phyloP scores from a whole-genome alignment of 2,329 filamentous ascomycete species.

The Lachnellula suecica region DNA sequence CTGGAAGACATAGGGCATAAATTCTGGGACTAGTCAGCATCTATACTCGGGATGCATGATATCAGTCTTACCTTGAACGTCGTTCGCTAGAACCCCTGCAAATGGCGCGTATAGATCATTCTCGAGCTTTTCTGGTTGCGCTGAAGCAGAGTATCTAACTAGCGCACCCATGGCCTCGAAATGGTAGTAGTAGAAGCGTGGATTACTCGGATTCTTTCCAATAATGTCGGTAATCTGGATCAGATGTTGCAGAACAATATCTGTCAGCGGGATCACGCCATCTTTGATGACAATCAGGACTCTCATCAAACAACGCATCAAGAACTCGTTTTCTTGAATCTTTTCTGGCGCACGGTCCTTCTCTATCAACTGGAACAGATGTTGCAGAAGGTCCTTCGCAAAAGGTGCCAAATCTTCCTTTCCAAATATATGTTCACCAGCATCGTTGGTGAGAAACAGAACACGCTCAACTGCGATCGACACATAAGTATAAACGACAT shows the following conservation, averaged over 20 bases:
- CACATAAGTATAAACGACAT: conserved; percentile 96
- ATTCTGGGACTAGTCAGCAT: conserved; percentile 59
- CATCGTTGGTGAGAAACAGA: conserved; percentile 76
- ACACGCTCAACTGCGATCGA: conserved; percentile 95
- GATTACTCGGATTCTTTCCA: conserved; percentile 93
- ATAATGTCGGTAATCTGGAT: conserved; percentile 90
- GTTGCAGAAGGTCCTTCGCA: conserved; percentile 81
- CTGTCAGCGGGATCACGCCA: conserved; percentile 69
- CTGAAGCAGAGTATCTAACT: conserved; percentile 70
- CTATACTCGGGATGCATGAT: not conserved
- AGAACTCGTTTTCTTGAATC: conserved; percentile 96
- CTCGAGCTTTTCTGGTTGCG: conserved; percentile 73
- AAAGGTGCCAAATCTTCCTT: conserved; percentile 76
- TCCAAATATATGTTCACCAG: conserved; percentile 76
- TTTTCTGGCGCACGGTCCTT: conserved; percentile 83
- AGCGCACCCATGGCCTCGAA: conserved; percentile 93
- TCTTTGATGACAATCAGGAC: conserved; percentile 93
- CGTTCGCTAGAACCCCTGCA: conserved; percentile 73
- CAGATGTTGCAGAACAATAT: conserved; percentile 79
- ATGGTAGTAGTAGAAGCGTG: conserved; percentile 97
- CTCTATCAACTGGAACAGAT: conserved; percentile 89
- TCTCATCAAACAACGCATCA: conserved; percentile 98
- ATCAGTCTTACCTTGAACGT: conserved; percentile 66
- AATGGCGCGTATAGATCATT: conserved; percentile 81
- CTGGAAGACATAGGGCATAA: conserved; percentile 95